Evolutionary conservation across 202 grass and related monocot genomes (phyloP), one percentile per base, ranked within the genome.

Genomic region (Setaria italica): DNA sequence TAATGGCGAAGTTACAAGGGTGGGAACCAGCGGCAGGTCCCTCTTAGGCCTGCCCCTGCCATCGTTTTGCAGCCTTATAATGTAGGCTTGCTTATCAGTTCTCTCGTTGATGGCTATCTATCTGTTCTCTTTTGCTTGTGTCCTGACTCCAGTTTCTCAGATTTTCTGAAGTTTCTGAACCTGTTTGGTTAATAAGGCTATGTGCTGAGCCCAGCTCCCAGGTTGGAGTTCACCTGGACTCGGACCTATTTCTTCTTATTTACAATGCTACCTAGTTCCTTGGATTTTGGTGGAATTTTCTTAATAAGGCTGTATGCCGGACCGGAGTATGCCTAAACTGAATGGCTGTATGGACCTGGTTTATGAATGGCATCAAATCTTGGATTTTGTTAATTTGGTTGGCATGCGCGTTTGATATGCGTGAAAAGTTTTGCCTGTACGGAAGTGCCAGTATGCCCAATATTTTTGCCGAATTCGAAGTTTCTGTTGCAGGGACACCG

Each of bases 1-100:
- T 94, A 10, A 80, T 69, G 86, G 9, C 56, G 46, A 81, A 53
- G 59, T 43, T 50, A 78, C 53, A 53, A 64, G 70, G 79, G 47
- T 62, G 49, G 29, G 55, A 64, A 25, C 14, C 21, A 19, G 15
- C 5, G 1, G 67, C 30, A 42, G 62, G 34, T 70, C 33, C 2
- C 1, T 3, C 69, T 72, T 53, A 73, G 20, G 34, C 67, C n/a
- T 74, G 11, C 9, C 17, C 19, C 33, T 60, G 9, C 19, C 20
- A 32, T 49, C 51, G 3, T 71, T 70, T 47, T 53, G 6, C 62
- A 67, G 47, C 0, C 19, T 10, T n/a, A 10, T 58, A 0, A 9
- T 58, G 19, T 39, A 21, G 17, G 20, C 13, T 62, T 77, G 20
- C 37, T 46, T 42, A 25, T 25, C 25, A 25, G 62, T 66, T 58